Evolutionary conservation across 1,139 yeast species (phyloP).

Genomic region (Protomyces inundatus): DNA sequence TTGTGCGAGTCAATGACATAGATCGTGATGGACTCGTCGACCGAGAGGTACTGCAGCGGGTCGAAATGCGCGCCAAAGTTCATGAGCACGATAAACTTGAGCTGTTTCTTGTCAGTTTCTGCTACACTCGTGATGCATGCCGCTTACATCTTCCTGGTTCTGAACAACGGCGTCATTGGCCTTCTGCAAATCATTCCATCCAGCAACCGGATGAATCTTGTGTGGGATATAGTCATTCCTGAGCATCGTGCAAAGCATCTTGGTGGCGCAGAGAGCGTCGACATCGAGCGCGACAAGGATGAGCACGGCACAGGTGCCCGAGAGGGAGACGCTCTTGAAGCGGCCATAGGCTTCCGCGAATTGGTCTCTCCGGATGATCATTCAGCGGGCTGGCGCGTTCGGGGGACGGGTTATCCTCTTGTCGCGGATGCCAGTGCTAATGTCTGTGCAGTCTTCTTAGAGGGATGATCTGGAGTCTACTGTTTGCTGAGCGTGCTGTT

Average conservation of each 20-base stretch:
- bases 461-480: too few species aligned
- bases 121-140: background rate
- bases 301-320: slow-evolving; percentile 80
- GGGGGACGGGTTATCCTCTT: background rate
- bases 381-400: slow-evolving; percentile 22
- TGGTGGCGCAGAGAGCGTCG: slow-evolving; percentile 88
- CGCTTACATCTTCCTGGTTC: slow-evolving; percentile 41
- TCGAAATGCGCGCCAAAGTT: slow-evolving; percentile 98
- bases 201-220: slow-evolving; percentile 90
- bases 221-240: slow-evolving; percentile 80
- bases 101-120: slow-evolving; percentile 32
- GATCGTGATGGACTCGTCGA: slow-evolving; percentile 47
- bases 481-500: too few species aligned
- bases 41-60: slow-evolving; percentile 63
- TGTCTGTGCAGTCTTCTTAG: too few species aligned
- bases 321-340: slow-evolving; percentile 42
- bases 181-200: slow-evolving; percentile 67
- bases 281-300: slow-evolving; percentile 83
- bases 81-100: slow-evolving; percentile 68
- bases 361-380: slow-evolving; percentile 38
- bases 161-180: slow-evolving; percentile 63
- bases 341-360: slow-evolving; percentile 36
- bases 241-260: slow-evolving; percentile 59
- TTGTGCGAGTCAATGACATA: slow-evolving; percentile 87
- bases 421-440: too few species aligned